A percentile compares a stretch with the other conserved stretches of the same genome.
Evolutionary conservation across 2,329 filamentous ascomycete genomes (phyloP).

Genomic region (Botrytis hyacinthi): DNA sequence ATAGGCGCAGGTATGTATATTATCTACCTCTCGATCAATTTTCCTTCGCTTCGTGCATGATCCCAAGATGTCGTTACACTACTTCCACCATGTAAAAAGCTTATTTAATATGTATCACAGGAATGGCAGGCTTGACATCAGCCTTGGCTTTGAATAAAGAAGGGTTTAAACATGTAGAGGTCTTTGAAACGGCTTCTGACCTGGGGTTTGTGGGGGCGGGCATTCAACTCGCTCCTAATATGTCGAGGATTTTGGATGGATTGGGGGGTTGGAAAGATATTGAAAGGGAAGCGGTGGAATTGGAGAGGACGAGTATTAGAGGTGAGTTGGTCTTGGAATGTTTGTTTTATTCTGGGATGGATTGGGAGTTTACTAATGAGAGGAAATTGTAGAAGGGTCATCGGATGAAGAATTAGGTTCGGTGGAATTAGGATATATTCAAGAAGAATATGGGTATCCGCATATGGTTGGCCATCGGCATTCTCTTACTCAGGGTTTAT

Average conservation of each 20-base stretch:
- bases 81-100: background rate
- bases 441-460: constrained; percentile 28
- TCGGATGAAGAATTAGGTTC: constrained; percentile 67
- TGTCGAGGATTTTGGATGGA: constrained; percentile 70
- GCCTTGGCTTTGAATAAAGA: constrained; percentile 72
- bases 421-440: constrained; percentile 66
- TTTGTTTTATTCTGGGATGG: background rate
- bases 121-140: constrained; percentile 74
- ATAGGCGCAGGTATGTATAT: background rate
- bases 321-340: constrained; percentile 40
- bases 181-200: constrained; percentile 70
- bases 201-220: constrained; percentile 81
- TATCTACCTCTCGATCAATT: too few species aligned
- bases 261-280: constrained; percentile 74
- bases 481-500: constrained; percentile 67
- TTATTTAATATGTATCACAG: constrained; percentile 41
- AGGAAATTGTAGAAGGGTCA: constrained; percentile 53
- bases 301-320: constrained; percentile 70
- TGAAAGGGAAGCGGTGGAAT: constrained; percentile 63
- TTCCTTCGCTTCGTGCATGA: background rate
- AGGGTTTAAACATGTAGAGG: constrained; percentile 69
- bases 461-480: constrained; percentile 78
- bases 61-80: background rate
- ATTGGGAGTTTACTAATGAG: background rate
- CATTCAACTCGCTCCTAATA: constrained; percentile 80